Evolutionary conservation across 1,284 basidiomycete species (phyloP), one percentile per base, ranked within the genome.

Genomic region (Wallemia hederae): DNA sequence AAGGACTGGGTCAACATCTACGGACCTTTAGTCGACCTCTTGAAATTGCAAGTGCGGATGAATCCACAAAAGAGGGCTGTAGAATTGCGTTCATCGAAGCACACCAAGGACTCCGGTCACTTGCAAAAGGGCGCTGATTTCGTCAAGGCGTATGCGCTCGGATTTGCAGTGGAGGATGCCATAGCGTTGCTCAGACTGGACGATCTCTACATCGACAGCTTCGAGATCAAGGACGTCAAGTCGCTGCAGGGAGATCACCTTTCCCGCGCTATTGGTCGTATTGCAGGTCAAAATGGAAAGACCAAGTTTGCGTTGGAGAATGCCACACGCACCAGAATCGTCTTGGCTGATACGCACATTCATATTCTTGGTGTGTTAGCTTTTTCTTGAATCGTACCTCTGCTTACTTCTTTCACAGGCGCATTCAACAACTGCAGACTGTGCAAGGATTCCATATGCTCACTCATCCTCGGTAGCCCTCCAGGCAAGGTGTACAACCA

Each of bases 301-400:
- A 97, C 92, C 1, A 89, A 96, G 69, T 97, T 96, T 71, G 92
- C 92, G 0, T 97, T 98, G 62, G 92, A 98, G 74, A 98, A 98
- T 67, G 80, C 90, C 1, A 91, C 84, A 66, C 78, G 92, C 62
- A 98, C 92, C 24, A 82, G 92, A 33, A 90, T 98, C 62, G 88
- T 98, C 29, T 79, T 98, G 49, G 92, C 92, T 24, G 92, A 98
- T 70, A 92, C 89, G 83, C 90, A 68, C 63, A 85, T 77, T 17
- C 55, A 25, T 34, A 19, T 59, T 22, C 56, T 69, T 78, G 11
- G 77, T 76, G 24, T 27, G 22, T 62, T 62, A 2, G 61, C 61
- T 62, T 59, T 59, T 61, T 34, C 26, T 27, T 64, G 25, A 28
- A 59, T 34, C 14, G 27, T 59, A 55, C 22, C n/a, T 55, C n/a